These are phyloP conservation scores for Picochlorum sp. DNA, from an alignment of 139 green algal genomes.

Conservation along the genomic window DNA sequence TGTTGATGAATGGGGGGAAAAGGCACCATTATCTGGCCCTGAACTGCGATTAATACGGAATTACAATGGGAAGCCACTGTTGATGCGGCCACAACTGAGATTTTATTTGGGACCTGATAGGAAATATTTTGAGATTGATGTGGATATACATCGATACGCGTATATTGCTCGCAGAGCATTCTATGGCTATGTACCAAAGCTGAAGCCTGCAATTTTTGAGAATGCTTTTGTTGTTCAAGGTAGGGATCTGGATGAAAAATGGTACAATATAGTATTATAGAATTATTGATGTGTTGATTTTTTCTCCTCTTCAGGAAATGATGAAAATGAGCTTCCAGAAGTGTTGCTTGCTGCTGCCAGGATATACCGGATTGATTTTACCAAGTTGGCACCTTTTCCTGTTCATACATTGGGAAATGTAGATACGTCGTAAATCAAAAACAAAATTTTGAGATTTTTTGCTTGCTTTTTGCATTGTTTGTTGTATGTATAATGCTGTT, in stretches of 20 bases:
- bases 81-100: constrained; percentile 66
- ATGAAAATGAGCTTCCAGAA: constrained; percentile 72
- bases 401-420: not conserved
- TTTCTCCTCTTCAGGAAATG: no score
- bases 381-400: constrained; percentile 17
- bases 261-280: not conserved
- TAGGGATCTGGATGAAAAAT: not conserved
- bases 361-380: constrained; percentile 42
- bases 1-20: constrained; percentile 59
- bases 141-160: constrained; percentile 77
- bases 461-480: not conserved
- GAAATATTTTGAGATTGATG: constrained; percentile 67
- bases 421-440: not conserved
- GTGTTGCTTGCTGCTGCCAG: constrained; percentile 43
- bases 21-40: constrained; percentile 46
- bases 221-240: constrained; percentile 68
- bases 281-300: constrained; percentile 1
- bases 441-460: not conserved
- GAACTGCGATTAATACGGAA: constrained; percentile 56
- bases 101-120: constrained; percentile 32
- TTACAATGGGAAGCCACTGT: constrained; percentile 84
- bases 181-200: constrained; percentile 16
- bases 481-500: no score
- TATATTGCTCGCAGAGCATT: constrained; percentile 62
- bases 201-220: constrained; percentile 60